A percentile compares a stretch with the other conserved stretches of the same genome.
These are phyloP conservation scores for Teunomyces aglyptinius DNA, from an alignment of 805 yeast species.

Conservation along the genomic window DNA sequence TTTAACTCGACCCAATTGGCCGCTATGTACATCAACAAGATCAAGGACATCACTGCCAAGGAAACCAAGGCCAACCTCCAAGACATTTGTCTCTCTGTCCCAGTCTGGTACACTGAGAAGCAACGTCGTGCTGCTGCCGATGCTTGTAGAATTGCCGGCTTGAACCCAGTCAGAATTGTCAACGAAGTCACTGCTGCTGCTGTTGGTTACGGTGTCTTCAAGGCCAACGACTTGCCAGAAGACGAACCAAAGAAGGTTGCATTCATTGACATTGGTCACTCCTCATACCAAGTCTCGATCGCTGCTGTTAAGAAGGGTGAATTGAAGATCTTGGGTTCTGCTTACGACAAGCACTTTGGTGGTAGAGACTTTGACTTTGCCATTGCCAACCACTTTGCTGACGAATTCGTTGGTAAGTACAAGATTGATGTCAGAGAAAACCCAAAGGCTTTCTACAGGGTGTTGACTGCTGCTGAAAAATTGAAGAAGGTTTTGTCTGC, in stretches of 20 bases:
- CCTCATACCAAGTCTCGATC: conserved; percentile 85
- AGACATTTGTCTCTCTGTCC: conserved; percentile 93
- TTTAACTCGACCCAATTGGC: conserved; percentile 88
- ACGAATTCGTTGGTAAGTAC: conserved; percentile 86
- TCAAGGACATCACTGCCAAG: conserved; percentile 72
- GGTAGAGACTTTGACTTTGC: conserved; percentile 96
- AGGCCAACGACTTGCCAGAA: conserved; percentile 88
- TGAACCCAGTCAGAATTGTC: conserved; percentile 97
- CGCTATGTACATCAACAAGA: conserved; percentile 92
- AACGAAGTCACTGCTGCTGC: conserved; percentile 99
- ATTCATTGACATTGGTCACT: conserved; percentile 95
- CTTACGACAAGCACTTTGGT: conserved; percentile 95
- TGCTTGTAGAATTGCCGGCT: conserved; percentile 93
- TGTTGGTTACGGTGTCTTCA: conserved; percentile 98
- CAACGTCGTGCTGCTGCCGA: conserved; percentile 96
- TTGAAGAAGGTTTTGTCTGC: conserved; percentile 96
- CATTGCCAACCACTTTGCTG: conserved; percentile 91
- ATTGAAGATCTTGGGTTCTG: conserved; percentile 86
- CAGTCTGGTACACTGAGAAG: conserved; percentile 94
- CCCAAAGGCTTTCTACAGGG: conserved; percentile 94
- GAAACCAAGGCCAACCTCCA: conserved; percentile 81
- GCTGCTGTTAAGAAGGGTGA: conserved; percentile 96
- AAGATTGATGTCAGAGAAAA: conserved; percentile 89
- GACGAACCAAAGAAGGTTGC: conserved; percentile 88
- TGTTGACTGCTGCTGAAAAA: conserved; percentile 86